Conservation (phyloP, 371 early-diverging fungal species). For the Apophysomyces sp. region DNA sequence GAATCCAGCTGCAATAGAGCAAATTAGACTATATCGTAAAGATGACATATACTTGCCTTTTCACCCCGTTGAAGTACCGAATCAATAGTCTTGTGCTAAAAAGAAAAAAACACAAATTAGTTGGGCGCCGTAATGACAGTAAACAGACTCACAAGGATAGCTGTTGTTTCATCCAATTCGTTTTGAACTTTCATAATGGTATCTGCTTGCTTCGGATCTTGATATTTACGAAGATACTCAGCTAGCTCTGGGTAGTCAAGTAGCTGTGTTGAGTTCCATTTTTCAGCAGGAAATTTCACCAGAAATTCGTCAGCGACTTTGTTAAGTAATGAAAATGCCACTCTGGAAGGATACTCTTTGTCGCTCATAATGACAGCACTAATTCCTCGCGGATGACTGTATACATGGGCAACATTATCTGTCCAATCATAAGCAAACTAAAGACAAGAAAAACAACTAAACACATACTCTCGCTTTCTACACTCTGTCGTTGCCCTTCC, state of each 20-base stretch:
- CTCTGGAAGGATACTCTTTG: conserved; percentile 90
- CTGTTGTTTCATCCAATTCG: conserved; percentile 98
- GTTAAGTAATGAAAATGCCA: conserved; percentile 85
- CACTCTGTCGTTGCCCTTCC: conserved; percentile 80
- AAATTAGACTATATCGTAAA: background rate
- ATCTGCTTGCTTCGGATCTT: conserved; percentile 95
- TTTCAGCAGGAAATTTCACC: conserved; percentile 59
- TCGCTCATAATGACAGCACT: conserved; percentile 84
- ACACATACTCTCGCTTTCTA: conserved; percentile 80
- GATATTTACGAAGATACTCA: conserved; percentile 76
- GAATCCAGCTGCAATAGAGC: conserved; percentile 71
- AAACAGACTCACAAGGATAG: conserved; percentile 70
- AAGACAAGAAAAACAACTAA: conserved; percentile 5
- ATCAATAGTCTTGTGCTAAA: conserved; percentile 95
- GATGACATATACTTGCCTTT: conserved; percentile 48
- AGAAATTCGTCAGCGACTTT: conserved; percentile 89
- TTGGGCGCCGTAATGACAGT: background rate
- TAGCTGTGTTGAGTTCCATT: conserved; percentile 51
- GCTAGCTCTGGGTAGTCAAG: conserved; percentile 72
- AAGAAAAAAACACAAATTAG: conserved; percentile 3
- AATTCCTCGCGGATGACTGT: conserved; percentile 72
- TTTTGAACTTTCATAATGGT: conserved; percentile 94
- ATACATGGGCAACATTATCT: conserved; percentile 87
- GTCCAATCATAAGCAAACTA: background rate
- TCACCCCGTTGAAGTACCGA: conserved; percentile 95